Percentiles rank a stretch among this genome's conserved stretches.
phyloP scores from a whole-genome alignment of 164 flowering plant species.

The Annona squamosa region DNA sequence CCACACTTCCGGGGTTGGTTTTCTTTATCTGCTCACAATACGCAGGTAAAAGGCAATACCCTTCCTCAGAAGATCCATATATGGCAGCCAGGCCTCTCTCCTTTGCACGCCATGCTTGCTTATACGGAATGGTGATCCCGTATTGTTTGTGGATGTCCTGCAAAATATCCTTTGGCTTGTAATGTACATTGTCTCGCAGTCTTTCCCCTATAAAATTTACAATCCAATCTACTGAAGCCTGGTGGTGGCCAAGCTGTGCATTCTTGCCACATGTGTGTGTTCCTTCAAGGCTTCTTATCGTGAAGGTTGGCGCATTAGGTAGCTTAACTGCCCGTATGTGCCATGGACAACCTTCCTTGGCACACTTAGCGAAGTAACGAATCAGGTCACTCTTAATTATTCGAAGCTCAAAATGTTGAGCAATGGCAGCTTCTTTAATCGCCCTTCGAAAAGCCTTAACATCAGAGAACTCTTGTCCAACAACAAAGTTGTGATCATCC shows the following conservation, averaged over 20 bases:
- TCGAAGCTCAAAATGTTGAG: constrained; percentile 80
- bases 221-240: constrained; percentile 90
- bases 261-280: constrained; percentile 73
- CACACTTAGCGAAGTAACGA: constrained; percentile 84
- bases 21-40: constrained; percentile 63
- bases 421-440: constrained; percentile 80
- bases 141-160: constrained; percentile 62
- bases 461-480: constrained; percentile 84
- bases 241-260: constrained; percentile 74
- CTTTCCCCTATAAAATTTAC: constrained; percentile 64
- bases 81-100: constrained; percentile 73
- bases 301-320: constrained; percentile 62
- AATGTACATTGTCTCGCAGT: constrained; percentile 56
- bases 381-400: constrained; percentile 62
- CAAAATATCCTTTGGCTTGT: constrained; percentile 85
- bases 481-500: constrained; percentile 48
- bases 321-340: constrained; percentile 80
- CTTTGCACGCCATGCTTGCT: constrained; percentile 93
- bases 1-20: constrained; percentile 67
- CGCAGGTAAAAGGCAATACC: constrained; percentile 65
- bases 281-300: constrained; percentile 70
- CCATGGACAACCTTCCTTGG: constrained; percentile 89
- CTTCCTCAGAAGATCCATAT: constrained; percentile 80
- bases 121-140: constrained; percentile 80
- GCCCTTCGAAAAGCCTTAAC: constrained; percentile 70